Percentiles rank a stretch among this genome's conserved stretches.
phyloP scores from a whole-genome alignment of 441 rosid species.

The Bocquillonia castaneifolia region DNA sequence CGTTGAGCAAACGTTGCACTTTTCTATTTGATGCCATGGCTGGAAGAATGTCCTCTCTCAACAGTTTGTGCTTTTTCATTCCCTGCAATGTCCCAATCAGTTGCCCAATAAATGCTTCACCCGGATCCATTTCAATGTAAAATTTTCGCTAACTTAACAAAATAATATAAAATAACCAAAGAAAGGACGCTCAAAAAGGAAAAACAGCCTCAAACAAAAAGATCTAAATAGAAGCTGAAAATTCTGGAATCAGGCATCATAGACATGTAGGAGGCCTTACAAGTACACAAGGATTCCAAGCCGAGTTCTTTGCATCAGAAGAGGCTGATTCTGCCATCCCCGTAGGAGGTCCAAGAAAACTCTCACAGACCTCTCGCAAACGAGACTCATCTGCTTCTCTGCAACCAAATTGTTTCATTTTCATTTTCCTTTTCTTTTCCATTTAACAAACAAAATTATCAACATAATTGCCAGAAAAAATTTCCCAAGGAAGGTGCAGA shows the following conservation, averaged over 20 bases:
- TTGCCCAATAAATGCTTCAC: background rate
- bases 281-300: conserved; percentile 87
- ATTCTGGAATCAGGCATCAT: background rate
- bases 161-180: no score
- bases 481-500: background rate
- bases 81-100: conserved; percentile 41
- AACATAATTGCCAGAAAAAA: conserved; percentile 6
- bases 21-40: conserved; percentile 94
- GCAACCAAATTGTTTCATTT: conserved; percentile 20
- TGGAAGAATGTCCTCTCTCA: conserved; percentile 85
- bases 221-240: background rate
- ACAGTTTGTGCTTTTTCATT: conserved; percentile 80
- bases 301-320: conserved; percentile 42
- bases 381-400: conserved; percentile 97
- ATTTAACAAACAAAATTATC: background rate
- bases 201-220: no score
- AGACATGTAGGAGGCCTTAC: conserved; percentile 38
- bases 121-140: background rate
- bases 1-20: conserved; percentile 88
- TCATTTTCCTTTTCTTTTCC: background rate
- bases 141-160: background rate
- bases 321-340: conserved; percentile 62
- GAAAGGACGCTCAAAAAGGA: no score
- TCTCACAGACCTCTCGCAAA: conserved; percentile 86
- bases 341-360: conserved; percentile 94